These are phyloP conservation scores for Ceratobasidium papillatum DNA, from an alignment of 1,284 basidiomycete species.

Conservation along the genomic window DNA sequence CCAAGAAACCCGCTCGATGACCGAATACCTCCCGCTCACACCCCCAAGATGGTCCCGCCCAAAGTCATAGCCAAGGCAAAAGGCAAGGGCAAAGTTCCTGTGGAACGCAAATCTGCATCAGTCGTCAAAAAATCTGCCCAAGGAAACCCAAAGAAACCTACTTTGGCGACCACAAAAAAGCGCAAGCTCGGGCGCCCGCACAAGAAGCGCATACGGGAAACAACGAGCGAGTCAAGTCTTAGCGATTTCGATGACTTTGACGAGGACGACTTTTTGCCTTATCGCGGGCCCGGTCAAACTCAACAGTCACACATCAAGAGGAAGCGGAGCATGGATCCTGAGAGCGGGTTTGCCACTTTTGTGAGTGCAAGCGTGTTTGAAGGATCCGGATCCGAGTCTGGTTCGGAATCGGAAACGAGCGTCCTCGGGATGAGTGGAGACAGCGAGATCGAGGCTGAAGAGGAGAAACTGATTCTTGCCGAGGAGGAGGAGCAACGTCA, in stretches of 20 bases:
- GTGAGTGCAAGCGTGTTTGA: conserved; percentile 32
- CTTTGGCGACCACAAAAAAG: conserved; percentile 6
- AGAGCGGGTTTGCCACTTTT: conserved; percentile 17
- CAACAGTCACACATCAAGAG: neutral
- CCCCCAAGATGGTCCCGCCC: conserved; percentile 22
- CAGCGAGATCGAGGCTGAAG: conserved; percentile 38
- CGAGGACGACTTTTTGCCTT: conserved; percentile 32
- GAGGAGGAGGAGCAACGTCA: conserved; percentile 8
- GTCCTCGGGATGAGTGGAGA: conserved; percentile 31
- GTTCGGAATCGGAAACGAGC: conserved; percentile 20
- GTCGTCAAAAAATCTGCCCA: neutral
- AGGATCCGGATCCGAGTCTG: neutral
- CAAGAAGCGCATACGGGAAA: conserved; percentile 35
- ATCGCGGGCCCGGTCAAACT: neutral
- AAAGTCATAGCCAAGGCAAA: conserved; percentile 35
- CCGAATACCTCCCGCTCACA: conserved; percentile 26
- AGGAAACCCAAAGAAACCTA: conserved; percentile 22
- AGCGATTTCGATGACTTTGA: conserved; percentile 38
- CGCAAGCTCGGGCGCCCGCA: conserved; percentile 34
- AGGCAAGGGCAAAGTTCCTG: conserved; percentile 28
- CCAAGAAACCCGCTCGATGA: conserved; percentile 31
- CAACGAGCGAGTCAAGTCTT: conserved; percentile 32
- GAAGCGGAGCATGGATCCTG: conserved; percentile 3
- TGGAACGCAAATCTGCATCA: conserved; percentile 19
- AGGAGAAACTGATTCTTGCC: conserved; percentile 37